Percentiles rank a stretch among this genome's conserved stretches.
Conservation (phyloP, 1,284 basidiomycete species). For the Macrocystidia cucumis region DNA sequence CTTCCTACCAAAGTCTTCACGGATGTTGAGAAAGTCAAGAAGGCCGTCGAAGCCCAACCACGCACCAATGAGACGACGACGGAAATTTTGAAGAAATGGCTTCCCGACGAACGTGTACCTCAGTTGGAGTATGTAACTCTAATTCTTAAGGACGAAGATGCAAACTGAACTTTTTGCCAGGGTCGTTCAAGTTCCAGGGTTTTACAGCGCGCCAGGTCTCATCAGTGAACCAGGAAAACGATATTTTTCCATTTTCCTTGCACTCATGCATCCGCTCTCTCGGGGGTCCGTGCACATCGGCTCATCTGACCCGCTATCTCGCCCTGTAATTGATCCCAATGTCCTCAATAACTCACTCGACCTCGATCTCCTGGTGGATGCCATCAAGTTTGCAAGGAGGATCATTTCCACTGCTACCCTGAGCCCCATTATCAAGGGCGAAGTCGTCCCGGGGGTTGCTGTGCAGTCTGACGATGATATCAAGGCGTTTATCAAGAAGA, state of each 20-base stretch:
- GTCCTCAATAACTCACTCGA: neutral
- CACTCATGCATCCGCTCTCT: neutral
- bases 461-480: slow-evolving; percentile 2
- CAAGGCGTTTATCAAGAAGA: neutral
- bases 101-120: neutral
- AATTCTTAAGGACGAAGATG: neutral
- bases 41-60: neutral
- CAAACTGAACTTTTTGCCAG: neutral
- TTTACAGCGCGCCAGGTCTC: neutral
- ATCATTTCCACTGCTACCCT: neutral
- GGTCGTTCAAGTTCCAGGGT: neutral
- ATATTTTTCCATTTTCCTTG: slow-evolving; percentile 1
- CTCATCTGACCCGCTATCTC: neutral
- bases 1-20: neutral
- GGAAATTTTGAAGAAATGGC: neutral
- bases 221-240: neutral
- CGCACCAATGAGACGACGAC: slow-evolving; percentile 1
- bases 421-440: neutral
- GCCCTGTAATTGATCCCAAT: neutral
- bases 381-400: neutral
- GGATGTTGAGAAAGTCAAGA: neutral
- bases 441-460: neutral
- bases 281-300: neutral
- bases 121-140: neutral
- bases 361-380: slow-evolving; percentile 1